phyloP scores from a whole-genome alignment of 2,329 filamentous ascomycete genomes.

The Diaporthe australafricana region DNA sequence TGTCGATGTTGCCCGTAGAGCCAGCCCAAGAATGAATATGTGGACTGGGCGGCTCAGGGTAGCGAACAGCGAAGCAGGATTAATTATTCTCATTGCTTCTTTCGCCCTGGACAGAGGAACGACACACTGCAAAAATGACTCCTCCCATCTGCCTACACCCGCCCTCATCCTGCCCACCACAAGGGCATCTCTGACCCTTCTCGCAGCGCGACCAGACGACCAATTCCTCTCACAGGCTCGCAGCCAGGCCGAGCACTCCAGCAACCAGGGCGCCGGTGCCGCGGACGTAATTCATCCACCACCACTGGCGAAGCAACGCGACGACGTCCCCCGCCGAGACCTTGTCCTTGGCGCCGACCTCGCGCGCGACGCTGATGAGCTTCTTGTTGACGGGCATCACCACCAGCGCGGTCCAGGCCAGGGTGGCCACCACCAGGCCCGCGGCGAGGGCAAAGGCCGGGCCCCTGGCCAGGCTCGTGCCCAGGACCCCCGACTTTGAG shows the following conservation, averaged over 20 bases:
- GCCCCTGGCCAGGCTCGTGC: not conserved
- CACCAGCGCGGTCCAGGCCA: slow-evolving; percentile 27
- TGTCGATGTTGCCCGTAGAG: not conserved
- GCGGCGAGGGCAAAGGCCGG: slow-evolving; percentile 8
- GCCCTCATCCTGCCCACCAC: not conserved
- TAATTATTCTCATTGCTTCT: not conserved
- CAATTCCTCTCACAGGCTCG: slow-evolving; percentile 14
- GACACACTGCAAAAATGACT: too few relatives aligned
- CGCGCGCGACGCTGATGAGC: slow-evolving; percentile 26
- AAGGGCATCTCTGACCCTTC: too few relatives aligned
- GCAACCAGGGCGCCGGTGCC: slow-evolving; percentile 24
- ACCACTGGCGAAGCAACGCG: slow-evolving; percentile 13
- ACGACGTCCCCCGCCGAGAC: slow-evolving; percentile 19
- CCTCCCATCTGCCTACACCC: not conserved
- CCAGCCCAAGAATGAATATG: too few relatives aligned
- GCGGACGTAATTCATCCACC: slow-evolving; percentile 31
- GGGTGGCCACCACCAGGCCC: slow-evolving; percentile 18
- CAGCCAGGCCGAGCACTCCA: slow-evolving; percentile 23
- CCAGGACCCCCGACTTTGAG: not conserved
- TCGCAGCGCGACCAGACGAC: not conserved
- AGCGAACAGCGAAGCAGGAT: not conserved
- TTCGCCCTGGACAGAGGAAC: not conserved
- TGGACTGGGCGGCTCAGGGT: too few relatives aligned
- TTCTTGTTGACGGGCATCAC: slow-evolving; percentile 30
- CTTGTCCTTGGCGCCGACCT: slow-evolving; percentile 13